A percentile compares a stretch with the other conserved stretches of the same genome.
Conservation (phyloP, 768 basidiomycete genomes). For the Xerocomus potaroensis region DNA sequence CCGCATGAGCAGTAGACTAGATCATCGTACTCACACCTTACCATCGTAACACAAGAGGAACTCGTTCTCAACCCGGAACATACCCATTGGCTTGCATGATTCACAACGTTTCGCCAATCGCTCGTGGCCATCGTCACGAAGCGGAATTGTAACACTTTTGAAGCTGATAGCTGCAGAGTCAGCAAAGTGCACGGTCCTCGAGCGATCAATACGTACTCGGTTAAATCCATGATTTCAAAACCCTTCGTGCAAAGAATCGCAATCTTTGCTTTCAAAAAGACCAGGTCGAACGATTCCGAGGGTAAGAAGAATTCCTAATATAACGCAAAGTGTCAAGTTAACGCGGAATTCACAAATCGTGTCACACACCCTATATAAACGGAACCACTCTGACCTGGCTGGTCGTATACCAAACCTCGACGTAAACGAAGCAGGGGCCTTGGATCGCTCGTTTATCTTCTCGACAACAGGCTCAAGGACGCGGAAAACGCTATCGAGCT, state of each 20-base stretch:
- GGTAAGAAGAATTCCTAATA: constrained; percentile 85
- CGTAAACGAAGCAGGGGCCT: constrained; percentile 65
- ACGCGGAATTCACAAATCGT: neutral
- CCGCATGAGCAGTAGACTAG: constrained; percentile 4
- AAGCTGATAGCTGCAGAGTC: constrained; percentile 43
- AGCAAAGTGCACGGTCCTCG: neutral
- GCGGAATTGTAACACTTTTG: constrained; percentile 86
- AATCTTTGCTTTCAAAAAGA: constrained; percentile 91
- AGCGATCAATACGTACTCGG: constrained; percentile 57
- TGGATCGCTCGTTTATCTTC: constrained; percentile 76
- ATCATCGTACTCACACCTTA: constrained; percentile 30
- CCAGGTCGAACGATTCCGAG: constrained; percentile 84
- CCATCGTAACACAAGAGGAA: constrained; percentile 89
- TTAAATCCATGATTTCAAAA: constrained; percentile 96
- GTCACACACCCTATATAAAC: constrained; percentile 65
- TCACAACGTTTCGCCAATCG: constrained; percentile 78
- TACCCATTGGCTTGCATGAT: constrained; percentile 76
- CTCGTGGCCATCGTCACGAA: constrained; percentile 67
- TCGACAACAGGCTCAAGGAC: constrained; percentile 96
- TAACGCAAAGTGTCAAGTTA: neutral
- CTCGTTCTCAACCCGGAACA: constrained; percentile 87
- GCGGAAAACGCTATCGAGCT: constrained; percentile 90
- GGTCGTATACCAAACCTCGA: constrained; percentile 74
- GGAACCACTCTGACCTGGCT: constrained; percentile 90
- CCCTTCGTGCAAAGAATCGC: constrained; percentile 91